phyloP scores from a whole-genome alignment of 192 early-diverging fungal species.

The Geranomyces variabilis region DNA sequence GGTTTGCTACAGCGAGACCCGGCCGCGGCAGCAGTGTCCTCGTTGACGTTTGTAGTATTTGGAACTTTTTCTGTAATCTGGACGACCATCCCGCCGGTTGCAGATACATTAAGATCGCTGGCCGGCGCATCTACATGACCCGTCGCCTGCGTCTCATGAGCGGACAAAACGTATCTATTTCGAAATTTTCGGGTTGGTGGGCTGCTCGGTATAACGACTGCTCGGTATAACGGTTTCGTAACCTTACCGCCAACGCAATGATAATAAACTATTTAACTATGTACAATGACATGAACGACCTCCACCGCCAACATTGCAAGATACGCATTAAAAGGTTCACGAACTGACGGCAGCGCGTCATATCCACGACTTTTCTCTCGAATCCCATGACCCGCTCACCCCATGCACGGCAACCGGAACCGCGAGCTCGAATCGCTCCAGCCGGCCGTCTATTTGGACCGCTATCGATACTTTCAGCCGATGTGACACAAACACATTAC shows the following conservation, averaged over 20 bases:
- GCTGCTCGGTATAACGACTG: no score
- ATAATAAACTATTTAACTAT: no score
- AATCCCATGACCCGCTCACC: background rate
- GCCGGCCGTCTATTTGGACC: background rate
- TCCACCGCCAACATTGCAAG: no score
- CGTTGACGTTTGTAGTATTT: constrained; percentile 20
- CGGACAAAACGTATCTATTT: no score
- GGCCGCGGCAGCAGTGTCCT: constrained; percentile 16
- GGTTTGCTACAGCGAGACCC: constrained; percentile 9
- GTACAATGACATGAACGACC: no score
- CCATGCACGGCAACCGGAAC: background rate
- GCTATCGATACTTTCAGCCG: background rate
- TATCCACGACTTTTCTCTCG: no score
- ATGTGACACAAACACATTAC: background rate
- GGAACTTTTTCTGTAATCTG: constrained; percentile 17
- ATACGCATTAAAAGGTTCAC: no score
- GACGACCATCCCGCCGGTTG: constrained; percentile 15
- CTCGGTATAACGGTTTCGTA: no score
- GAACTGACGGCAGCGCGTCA: no score
- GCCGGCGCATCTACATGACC: constrained; percentile 3
- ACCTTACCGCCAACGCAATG: no score
- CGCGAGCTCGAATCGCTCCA: background rate
- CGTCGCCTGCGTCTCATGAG: no score
- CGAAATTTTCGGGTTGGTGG: no score
- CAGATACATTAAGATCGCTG: background rate